These are phyloP conservation scores for Globisporangium middletonii DNA, from an alignment of 352 stramenopile species.

Conservation along the genomic window DNA sequence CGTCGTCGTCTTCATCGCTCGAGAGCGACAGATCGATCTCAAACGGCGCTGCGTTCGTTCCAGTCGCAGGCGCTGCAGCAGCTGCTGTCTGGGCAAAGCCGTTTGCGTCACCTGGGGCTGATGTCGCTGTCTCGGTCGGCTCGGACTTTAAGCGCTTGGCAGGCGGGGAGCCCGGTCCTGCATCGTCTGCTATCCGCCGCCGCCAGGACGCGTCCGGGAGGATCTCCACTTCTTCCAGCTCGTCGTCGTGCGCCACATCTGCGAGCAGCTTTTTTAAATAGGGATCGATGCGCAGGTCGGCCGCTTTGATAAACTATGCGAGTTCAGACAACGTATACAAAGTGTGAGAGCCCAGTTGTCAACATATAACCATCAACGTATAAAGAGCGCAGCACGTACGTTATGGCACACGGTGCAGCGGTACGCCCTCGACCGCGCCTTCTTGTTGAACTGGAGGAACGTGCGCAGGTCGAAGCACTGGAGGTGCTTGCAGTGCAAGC, in stretches of 20 bases:
- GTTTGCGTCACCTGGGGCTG: neutral
- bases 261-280: constrained; percentile 88
- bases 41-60: constrained; percentile 34
- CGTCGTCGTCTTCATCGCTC: constrained; percentile 63
- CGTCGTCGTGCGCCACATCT: constrained; percentile 74
- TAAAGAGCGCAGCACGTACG: constrained; percentile 31
- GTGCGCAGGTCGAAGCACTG: constrained; percentile 95
- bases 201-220: constrained; percentile 80
- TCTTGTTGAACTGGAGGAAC: constrained; percentile 90
- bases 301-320: constrained; percentile 78
- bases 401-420: constrained; percentile 89
- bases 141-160: constrained; percentile 62
- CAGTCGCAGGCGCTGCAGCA: constrained; percentile 9
- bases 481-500: constrained; percentile 90
- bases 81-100: neutral
- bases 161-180: constrained; percentile 19
- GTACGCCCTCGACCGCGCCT: constrained; percentile 82
- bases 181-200: constrained; percentile 48
- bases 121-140: constrained; percentile 10
- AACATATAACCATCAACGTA: neutral
- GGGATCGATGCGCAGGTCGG: constrained; percentile 86
- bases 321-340: constrained; percentile 6
- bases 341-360: neutral
- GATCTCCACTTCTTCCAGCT: constrained; percentile 90
- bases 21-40: constrained; percentile 72